Base-by-base conservation (phyloP, 2,329 filamentous ascomycete genomes). In the Fusarium papillatum region DNA sequence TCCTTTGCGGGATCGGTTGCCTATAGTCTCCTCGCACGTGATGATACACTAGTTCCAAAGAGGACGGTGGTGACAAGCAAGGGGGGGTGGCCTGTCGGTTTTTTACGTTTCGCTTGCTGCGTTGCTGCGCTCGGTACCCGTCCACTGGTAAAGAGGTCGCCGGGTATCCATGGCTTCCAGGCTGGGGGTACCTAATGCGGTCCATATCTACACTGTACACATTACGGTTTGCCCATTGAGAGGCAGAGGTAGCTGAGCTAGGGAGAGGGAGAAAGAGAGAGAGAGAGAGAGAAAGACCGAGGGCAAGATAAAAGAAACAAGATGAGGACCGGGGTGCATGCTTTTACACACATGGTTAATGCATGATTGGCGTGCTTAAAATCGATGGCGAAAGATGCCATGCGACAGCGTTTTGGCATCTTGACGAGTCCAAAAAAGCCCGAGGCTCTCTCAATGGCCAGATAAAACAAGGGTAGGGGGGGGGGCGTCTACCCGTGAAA, bases 41-140 rank as follows among this genome's bases (percentile, higher is more conserved):
- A 75, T 76, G 68, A 71, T 22, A 34, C 70, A 71, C 73, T 75
- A 75, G 70, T 68, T 53, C 55, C 2, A 57, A 71, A 74, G 36
- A 24, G 43, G 70, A 53, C 13, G 19, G 5, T n/a, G 34, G 29
- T 24, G 50, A 55, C 50, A 31, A 50, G 67, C 73, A 70, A 59
- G 36, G 63, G 61, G 73, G 73, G 63, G 55, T 62, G 29, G 66
- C 73, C 70, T 76, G 73, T 63, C 48, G 61, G 59, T 16, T 53
- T 53, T 75, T 76, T 76, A 74, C 73, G 73, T 76, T 75, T 76
- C 73, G 62, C 64, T 74, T 71, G 63, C 36, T 76, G 70, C 41
- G 36, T 14, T 24, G 41, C 46, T 64, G 43, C 22, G 48, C 73
- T 75, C 73, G 73, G 73, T 75, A 71, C 73, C 73, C 38, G 70